Conservation (phyloP, 176 grass and related monocot genomes). For the Oryza longistaminata region DNA sequence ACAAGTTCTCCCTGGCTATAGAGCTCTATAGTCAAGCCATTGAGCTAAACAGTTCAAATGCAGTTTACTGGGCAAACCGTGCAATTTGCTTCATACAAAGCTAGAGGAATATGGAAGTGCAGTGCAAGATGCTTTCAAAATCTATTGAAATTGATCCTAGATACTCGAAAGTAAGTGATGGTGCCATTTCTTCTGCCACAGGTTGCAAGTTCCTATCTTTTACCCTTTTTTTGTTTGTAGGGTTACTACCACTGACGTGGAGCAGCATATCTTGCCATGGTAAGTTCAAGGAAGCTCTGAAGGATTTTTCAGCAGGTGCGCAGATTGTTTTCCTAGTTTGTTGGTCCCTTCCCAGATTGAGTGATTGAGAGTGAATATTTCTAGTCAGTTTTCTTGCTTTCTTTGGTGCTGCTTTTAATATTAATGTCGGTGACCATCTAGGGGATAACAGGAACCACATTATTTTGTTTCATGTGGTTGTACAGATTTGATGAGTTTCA, state of each 20-base stretch:
- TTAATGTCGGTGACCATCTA: not conserved
- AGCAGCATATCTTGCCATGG: constrained; percentile 90
- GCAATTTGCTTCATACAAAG: constrained; percentile 90
- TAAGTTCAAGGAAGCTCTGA: constrained; percentile 93
- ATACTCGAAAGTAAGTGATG: constrained; percentile 73
- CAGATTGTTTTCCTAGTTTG: not conserved
- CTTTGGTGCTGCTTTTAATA: not conserved
- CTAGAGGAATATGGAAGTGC: constrained; percentile 94
- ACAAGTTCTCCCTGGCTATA: constrained; percentile 90
- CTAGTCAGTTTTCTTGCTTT: not conserved
- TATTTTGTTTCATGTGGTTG: not conserved
- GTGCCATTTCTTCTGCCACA: constrained; percentile 13
- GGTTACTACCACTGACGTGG: constrained; percentile 90
- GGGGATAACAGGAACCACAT: not conserved
- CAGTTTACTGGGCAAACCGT: constrained; percentile 86
- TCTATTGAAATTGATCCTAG: constrained; percentile 75
- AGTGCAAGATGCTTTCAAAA: constrained; percentile 77
- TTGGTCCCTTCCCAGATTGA: not conserved
- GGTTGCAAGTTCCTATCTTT: constrained; percentile 22
- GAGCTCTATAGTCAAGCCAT: constrained; percentile 82
- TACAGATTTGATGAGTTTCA: no score
- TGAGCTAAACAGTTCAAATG: constrained; percentile 72
- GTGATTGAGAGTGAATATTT: not conserved
- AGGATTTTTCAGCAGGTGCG: constrained; percentile 90
- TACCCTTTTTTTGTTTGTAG: constrained; percentile 32